Percentiles rank a stretch among this genome's conserved stretches.
phyloP scores from a whole-genome alignment of 805 yeast genomes.

The Lipomyces japonicus region DNA sequence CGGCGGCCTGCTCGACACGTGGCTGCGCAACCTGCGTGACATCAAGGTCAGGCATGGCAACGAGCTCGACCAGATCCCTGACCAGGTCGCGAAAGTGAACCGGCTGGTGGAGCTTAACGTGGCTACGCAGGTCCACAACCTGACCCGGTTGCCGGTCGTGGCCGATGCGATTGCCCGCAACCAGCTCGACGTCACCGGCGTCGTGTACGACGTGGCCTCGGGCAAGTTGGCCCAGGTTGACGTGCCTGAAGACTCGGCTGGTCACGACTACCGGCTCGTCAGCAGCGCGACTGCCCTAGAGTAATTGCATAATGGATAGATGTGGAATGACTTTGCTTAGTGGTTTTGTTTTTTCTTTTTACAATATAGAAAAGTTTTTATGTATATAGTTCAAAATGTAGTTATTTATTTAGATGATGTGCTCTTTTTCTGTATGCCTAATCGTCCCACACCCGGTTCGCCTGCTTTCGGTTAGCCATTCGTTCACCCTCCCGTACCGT shows the following conservation, averaged over 20 bases:
- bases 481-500: too few species aligned
- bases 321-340: not conserved
- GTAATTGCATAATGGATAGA: not conserved
- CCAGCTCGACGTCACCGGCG: constrained; percentile 72
- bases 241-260: constrained; percentile 37
- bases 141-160: constrained; percentile 61
- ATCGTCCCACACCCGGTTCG: constrained; percentile 4
- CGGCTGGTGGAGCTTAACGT: constrained; percentile 74
- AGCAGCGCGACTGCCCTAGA: constrained; percentile 2
- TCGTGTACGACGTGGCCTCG: constrained; percentile 76
- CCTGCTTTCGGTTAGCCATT: not conserved
- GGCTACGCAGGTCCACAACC: constrained; percentile 62
- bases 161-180: constrained; percentile 58
- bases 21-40: constrained; percentile 65
- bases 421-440: not conserved
- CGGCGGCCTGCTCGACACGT: constrained; percentile 61
- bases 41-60: constrained; percentile 58
- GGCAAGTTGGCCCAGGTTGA: constrained; percentile 56
- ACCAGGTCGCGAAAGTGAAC: constrained; percentile 53
- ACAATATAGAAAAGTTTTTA: not conserved
- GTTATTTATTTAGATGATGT: not conserved
- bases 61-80: constrained; percentile 48
- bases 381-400: not conserved
- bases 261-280: constrained; percentile 18
- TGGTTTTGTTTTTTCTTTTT: not conserved